Evolutionary conservation across 2,329 filamentous ascomycete genomes (phyloP), one percentile per base, ranked within the genome.

Genomic region (Trichoderma sp.): DNA sequence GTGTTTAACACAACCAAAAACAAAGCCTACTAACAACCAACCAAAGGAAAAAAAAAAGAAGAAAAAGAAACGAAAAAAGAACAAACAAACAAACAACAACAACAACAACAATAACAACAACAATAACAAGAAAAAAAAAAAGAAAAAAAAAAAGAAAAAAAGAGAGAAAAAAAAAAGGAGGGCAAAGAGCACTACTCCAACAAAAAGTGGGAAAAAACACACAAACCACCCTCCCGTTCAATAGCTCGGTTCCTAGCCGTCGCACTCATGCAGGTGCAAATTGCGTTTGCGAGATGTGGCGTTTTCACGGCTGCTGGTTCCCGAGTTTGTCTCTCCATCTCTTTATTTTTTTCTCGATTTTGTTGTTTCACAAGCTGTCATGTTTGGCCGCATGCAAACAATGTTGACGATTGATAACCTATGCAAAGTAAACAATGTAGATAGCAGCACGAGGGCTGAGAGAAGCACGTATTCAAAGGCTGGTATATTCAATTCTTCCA

Each of bases 201-300:
- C 29, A 29, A 29, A 29, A 29, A 29, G 29, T 29, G 22, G 19
- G n/a, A n/a, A n/a, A n/a, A 22, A 8, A 27, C 22, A 22, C 34
- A 32, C 12, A 17, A 29, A 45, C 3, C 34, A 59, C 2, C 34
- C 34, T 12, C 34, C 42, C 39, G 19, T 48, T 48, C 42, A 48
- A 48, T 63, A 63, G 59, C 39, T 52, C 27, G 59, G 29, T 13
- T 29, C 15, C 35, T 22, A 39, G 8, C 56, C 25, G 56, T 35
- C 58, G 50, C 59, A 25, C 59, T 63, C 45, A 63, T 63, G 59
- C 59, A 63, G 59, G 59, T 63, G 22, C 42, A 63, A 63, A 63
- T 63, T 63, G 34, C 42, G 22, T 22, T 22, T 22, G 22, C n/a
- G 9, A 22, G 5, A 48, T 22, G 42, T 48, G 42, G 42, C 42